These are phyloP conservation scores for Abrus precatorius DNA, from an alignment of 306 rosid species.

Conservation along the genomic window DNA sequence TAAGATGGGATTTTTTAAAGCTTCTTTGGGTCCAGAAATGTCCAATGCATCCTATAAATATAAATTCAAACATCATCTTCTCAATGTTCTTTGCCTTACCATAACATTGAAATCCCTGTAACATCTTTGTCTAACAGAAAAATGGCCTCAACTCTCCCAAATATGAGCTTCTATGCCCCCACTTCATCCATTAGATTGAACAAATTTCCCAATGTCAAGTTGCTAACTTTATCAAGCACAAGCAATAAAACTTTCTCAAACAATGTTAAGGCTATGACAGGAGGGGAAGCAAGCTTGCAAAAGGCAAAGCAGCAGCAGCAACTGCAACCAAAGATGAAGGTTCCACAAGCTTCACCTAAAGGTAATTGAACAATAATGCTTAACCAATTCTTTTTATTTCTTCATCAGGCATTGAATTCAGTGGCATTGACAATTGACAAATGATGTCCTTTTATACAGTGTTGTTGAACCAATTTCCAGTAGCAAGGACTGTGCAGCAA, in stretches of 20 bases:
- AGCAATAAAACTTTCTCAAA: slow-evolving; percentile 11
- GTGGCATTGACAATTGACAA: slow-evolving; percentile 5
- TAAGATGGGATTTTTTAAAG: background rate
- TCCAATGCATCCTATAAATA: slow-evolving; percentile 49
- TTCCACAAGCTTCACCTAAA: slow-evolving; percentile 43
- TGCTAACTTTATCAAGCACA: slow-evolving; percentile 31
- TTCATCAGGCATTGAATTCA: background rate
- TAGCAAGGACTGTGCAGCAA: slow-evolving; percentile 50
- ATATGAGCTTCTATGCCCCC: slow-evolving; percentile 37
- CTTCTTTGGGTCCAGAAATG: slow-evolving; percentile 41
- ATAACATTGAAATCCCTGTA: background rate
- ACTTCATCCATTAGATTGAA: slow-evolving; percentile 42
- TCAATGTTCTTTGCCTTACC: background rate
- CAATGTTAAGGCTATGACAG: slow-evolving; percentile 43
- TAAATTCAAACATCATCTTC: slow-evolving; percentile 11
- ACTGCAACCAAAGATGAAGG: slow-evolving; percentile 39
- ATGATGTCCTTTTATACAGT: slow-evolving; percentile 28
- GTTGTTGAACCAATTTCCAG: slow-evolving; percentile 51
- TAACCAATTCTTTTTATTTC: background rate
- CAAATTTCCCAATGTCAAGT: slow-evolving; percentile 15
- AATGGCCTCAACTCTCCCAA: slow-evolving; percentile 43
- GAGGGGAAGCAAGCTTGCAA: slow-evolving; percentile 39
- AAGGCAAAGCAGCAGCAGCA: slow-evolving; percentile 42
- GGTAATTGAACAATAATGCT: slow-evolving; percentile 39
- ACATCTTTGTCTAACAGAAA: background rate